Evolutionary conservation across 495 filamentous ascomycete species (phyloP), one percentile per base, ranked within the genome.

Genomic region (Trichocladium antarcticum): DNA sequence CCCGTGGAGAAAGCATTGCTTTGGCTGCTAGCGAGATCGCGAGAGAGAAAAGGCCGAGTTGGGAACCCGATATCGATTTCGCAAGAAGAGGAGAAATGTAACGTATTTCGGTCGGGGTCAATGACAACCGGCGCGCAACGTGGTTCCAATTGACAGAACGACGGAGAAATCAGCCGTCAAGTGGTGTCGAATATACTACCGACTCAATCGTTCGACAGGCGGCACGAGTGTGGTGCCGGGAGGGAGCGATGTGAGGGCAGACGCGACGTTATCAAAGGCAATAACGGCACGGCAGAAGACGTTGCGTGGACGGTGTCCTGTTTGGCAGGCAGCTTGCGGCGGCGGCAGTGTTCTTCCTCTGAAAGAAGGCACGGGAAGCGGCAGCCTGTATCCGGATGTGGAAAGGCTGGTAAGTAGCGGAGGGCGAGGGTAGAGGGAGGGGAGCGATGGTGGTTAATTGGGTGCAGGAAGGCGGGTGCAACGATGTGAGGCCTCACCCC

Each of bases 401-500:
- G 31, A 44, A 40, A 15, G 39, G 15, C 5, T 19, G 21, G 35
- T 20, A 46, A 48, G 52, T 29, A 49, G 56, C 43, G 49, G 24
- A 39, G 44, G 42, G 38, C 28, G 42, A 29, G 39, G 44, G 43
- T 41, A 52, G 48, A 40, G 55, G 55, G 54, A 58, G 58, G 58
- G 56, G 51, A 61, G 51, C 38, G 24, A 44, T 45, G 51, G 34
- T 44, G 58, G 47, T 38, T 64, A 62, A 64, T 64, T 64, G 61
- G 61, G 42, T 46, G 45, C 21, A 47, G 8, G n/a, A 11, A 45
- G 43, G 40, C 43, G 34, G 48, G 42, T 41, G 49, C 38, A 14
- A 57, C 56, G 43, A 45, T 53, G 47, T 42, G 37, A 46, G 36
- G 37, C 50, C 27, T 34, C 49, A 56, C 62, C 62, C 62, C 62